Base-by-base conservation (phyloP, 768 basidiomycete genomes). In the Epithele typhae region DNA sequence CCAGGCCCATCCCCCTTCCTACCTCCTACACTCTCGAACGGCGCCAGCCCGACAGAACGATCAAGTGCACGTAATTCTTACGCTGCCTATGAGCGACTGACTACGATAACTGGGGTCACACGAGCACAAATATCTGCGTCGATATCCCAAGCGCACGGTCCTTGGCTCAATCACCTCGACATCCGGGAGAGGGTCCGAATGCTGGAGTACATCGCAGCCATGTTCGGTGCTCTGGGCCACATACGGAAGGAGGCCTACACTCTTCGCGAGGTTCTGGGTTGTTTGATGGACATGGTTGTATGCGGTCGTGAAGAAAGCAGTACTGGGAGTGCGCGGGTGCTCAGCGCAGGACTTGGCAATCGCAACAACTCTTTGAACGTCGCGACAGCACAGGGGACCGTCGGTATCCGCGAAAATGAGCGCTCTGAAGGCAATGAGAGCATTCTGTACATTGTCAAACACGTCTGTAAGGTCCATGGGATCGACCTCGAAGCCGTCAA, bases 181-280 rank as follows among this genome's bases (percentile, higher is more conserved):
- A 73, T 82, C 30, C 74, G 81, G 41, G 89, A 92, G 55, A 80
- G 90, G 34, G 76, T 96, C 25, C 69, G 74, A 19, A 68, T 87
- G 18, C 71, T 91, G 46, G 82, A 87, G 55, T 73, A 75, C 27
- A 77, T 84, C 38, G 87, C 88, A 0, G 81, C 81, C 52, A 68
- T 91, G 37, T 94, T 87, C 63, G 76, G 84, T 10, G 85, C 81
- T 53, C 64, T 99, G 4, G 92, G 91, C 8, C 90, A 92, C 63
- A 77, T 72, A 43, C 76, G 96, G 38, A 95, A 95, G 67, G 94
- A 96, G 67, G 87, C 84, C 0, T 87, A 88, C 57, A 70, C 92
- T 33, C 71, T 93, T 21, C 76, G 95, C 10, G 93, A 97, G 60
- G 76, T 96, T 35, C 73, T 94, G 18, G 89, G 87, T 8, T 87